Conservation (phyloP, 257 asterid species). For the Parsonsia alboflavescens region DNA sequence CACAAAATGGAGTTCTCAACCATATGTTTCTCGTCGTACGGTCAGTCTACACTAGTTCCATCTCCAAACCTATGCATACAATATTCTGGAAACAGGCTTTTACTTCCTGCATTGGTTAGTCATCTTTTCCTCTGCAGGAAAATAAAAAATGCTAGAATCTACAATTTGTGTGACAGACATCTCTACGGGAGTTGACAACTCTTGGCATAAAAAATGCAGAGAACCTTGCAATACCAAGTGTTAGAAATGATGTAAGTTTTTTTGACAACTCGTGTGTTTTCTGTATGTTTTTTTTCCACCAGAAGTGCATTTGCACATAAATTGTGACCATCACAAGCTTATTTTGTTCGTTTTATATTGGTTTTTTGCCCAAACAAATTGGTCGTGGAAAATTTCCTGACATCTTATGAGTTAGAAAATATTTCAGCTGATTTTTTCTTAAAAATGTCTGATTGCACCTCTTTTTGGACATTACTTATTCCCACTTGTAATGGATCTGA, state of each 20-base stretch:
- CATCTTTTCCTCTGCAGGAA: slow-evolving; percentile 3
- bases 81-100: neutral
- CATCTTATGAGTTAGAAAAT: neutral
- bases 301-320: slow-evolving; percentile 9
- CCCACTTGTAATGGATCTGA: neutral
- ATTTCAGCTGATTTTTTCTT: neutral
- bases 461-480: neutral
- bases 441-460: neutral
- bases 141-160: slow-evolving; percentile 13
- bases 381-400: neutral
- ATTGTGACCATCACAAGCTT: neutral
- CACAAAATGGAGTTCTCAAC: slow-evolving; percentile 80
- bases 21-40: slow-evolving; percentile 89
- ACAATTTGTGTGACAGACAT: slow-evolving; percentile 51
- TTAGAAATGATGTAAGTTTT: slow-evolving; percentile 80
- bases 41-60: slow-evolving; percentile 40
- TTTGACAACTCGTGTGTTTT: slow-evolving; percentile 7
- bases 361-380: neutral
- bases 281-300: slow-evolving; percentile 2
- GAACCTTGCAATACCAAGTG: slow-evolving; percentile 89
- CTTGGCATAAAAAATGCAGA: slow-evolving; percentile 91
- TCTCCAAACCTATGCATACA: slow-evolving; percentile 3
- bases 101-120: slow-evolving; percentile 12
- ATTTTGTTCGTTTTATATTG: neutral
- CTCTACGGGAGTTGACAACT: slow-evolving; percentile 80